These are phyloP conservation scores for Fulvia fulva DNA, from an alignment of 2,329 filamentous ascomycete species.

Conservation along the genomic window DNA sequence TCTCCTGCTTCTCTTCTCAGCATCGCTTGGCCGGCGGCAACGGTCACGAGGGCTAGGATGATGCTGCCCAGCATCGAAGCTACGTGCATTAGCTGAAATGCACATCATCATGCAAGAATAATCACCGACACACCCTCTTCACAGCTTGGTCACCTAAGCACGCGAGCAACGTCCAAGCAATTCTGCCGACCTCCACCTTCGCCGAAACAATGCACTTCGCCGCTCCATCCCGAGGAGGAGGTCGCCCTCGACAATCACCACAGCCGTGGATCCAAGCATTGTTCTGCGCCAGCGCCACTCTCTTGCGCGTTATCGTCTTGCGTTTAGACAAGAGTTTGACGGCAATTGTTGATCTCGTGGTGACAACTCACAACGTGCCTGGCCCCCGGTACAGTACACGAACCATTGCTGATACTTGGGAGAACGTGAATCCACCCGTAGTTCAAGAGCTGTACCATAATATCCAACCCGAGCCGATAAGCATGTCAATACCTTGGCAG, in stretches of 20 bases:
- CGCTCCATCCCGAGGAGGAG: not conserved
- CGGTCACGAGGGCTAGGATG: not conserved
- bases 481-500: not conserved
- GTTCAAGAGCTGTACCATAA: not conserved
- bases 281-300: not conserved
- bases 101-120: not conserved
- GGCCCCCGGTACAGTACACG: not conserved
- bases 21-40: too few relatives aligned
- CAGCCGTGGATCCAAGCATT: not conserved
- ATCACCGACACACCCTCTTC: not conserved
- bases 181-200: not conserved
- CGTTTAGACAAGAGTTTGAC: not conserved
- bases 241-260: not conserved
- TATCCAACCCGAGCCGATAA: not conserved
- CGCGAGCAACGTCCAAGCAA: not conserved
- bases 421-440: not conserved
- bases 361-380: not conserved
- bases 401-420: not conserved
- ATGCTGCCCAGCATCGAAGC: not conserved
- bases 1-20: too few relatives aligned
- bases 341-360: not conserved
- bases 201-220: slow-evolving; percentile 1
- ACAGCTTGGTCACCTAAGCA: not conserved
- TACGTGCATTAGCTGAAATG: not conserved
- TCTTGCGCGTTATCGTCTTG: not conserved